Evolutionary conservation across 768 basidiomycete species (phyloP).

Genomic region (Atractiella rhizophila): DNA sequence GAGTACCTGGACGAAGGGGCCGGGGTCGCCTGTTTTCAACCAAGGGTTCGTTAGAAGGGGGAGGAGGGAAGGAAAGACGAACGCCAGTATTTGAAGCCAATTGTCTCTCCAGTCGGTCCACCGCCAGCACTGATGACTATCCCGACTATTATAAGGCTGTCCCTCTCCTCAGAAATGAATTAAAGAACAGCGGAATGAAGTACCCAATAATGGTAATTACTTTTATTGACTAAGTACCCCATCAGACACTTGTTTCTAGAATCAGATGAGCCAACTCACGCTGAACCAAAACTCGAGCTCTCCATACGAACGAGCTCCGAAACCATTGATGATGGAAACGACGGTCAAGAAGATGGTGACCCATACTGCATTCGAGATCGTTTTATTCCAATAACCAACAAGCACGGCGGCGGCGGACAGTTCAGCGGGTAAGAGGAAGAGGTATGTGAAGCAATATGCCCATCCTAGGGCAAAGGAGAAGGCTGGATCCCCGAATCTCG

Average conservation of each 20-base stretch:
- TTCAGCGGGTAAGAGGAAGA: too few species aligned
- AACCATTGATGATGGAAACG: conserved; percentile 31
- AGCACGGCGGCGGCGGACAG: conserved; percentile 49
- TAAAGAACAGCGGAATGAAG: too few species aligned
- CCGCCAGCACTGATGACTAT: conserved; percentile 69
- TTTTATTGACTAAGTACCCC: too few species aligned
- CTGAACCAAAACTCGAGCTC: conserved; percentile 48
- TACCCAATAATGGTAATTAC: conserved; percentile 12
- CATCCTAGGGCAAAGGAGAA: conserved; percentile 21
- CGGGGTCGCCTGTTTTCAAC: too few species aligned
- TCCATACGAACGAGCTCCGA: conserved; percentile 23
- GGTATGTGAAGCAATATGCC: conserved; percentile 28
- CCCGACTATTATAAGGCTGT: conserved; percentile 29
- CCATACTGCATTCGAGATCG: conserved; percentile 47
- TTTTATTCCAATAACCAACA: conserved; percentile 30
- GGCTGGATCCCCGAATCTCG: conserved; percentile 14
- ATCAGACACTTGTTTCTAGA: too few species aligned
- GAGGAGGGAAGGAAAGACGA: too few species aligned
- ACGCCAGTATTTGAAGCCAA: conserved; percentile 28
- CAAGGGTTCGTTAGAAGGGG: too few species aligned
- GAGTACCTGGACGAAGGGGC: conserved; percentile 46
- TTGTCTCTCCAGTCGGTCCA: conserved; percentile 45
- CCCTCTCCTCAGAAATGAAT: too few species aligned
- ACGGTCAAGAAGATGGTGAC: conserved; percentile 51
- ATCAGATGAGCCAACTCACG: too few species aligned